Evolutionary conservation across 164 flowering plant genomes (phyloP).

Genomic region (Aristolochia californica): DNA sequence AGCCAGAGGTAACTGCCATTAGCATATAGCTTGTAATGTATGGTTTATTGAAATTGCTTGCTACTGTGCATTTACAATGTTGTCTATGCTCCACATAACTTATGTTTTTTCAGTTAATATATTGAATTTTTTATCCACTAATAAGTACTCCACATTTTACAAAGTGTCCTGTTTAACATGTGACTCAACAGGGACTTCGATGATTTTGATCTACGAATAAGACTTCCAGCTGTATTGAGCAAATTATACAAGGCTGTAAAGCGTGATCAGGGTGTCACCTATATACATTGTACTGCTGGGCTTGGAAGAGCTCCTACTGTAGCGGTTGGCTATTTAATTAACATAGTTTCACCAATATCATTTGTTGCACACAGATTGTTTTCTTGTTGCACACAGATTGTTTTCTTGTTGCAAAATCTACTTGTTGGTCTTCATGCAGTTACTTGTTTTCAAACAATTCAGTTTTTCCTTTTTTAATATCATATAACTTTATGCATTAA

Average conservation of each 20-base stretch:
- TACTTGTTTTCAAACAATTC: not conserved
- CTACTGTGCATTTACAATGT: no score
- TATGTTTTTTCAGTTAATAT: no score
- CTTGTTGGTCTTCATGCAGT: not conserved
- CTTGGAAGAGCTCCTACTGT: conserved; percentile 97
- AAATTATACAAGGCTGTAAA: conserved; percentile 64
- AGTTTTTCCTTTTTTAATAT: not conserved
- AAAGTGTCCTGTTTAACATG: no score
- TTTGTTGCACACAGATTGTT: not conserved
- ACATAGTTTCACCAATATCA: not conserved
- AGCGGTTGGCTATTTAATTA: conserved; percentile 40
- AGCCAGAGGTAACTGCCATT: no score
- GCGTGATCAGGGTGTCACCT: conserved; percentile 80
- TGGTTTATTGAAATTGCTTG: no score
- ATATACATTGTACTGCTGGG: conserved; percentile 97
- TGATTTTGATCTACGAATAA: conserved; percentile 71
- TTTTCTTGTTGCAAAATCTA: no score
- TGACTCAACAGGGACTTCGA: conserved; percentile 75
- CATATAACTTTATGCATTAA: no score
- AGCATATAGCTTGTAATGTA: no score
- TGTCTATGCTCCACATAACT: no score
- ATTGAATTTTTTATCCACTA: no score
- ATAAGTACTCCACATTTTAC: no score
- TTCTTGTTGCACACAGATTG: no score
- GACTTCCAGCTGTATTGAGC: conserved; percentile 84